Evolutionary conservation across 306 rosid genomes (phyloP), one percentile per base, ranked within the genome.

Genomic region (Alnus glutinosa): DNA sequence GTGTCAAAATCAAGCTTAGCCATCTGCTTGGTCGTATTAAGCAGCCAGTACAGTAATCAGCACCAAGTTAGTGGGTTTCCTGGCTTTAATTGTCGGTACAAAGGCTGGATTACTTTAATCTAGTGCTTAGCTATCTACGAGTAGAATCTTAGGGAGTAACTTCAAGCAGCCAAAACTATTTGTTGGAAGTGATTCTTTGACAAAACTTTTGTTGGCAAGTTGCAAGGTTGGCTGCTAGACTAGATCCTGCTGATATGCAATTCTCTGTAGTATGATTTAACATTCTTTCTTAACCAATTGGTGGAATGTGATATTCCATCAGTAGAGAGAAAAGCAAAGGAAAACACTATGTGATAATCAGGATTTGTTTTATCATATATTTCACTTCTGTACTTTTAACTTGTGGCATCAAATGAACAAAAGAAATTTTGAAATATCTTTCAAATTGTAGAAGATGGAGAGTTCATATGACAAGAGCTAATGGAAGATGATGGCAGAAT

Each of bases 51-150:
- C 81, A 83, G 86, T 74, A 62, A 62, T 73, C 73, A 80, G 76
- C 87, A 86, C 80, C 79, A 81, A 49, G 69, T 58, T 51, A 79
- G 78, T 86, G 79, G 77, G 75, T 30, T 73, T 69, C 15, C 37
- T 52, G 54, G 34, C 75, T 71, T 75, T 71, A 51, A 39, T 80
- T 80, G 87, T 78, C 72, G 72, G 80, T 62, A 9, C 64, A 70
- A 75, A 78, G 46, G 47, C 44, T 50, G 7, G 62, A 70, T 78
- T 75, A 70, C 23, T 51, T 71, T 75, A 66, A 59, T 71, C 2
- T 2, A 7, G 7, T 62, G 57, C 39, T 44, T 51, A 46, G 58
- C 54, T 14, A 46, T 32, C 63, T 70, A 64, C 63, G 52, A 42
- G 47, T 61, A 30, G 44, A 79, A 68, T 14, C 55, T 75, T 28